Evolutionary conservation across 192 early-diverging fungal species (phyloP).

Genomic region (Rhizoclosmatium globosum): DNA sequence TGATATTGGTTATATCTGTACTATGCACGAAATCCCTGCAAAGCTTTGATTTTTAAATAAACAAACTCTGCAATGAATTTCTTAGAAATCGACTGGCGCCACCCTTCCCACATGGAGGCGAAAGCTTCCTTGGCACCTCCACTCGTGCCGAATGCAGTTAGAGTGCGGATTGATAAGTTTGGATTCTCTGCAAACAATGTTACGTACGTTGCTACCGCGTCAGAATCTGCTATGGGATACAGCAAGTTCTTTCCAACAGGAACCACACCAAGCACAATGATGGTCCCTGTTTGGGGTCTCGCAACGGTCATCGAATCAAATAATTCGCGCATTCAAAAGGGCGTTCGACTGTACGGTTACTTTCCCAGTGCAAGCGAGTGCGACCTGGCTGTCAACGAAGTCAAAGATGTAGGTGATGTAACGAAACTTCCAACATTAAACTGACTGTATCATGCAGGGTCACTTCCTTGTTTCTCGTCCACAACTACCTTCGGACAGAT

Average conservation of each 20-base stretch:
- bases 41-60: no score
- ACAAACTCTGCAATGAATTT: no score
- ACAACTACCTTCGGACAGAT: conserved; percentile 50
- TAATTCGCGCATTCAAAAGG: conserved; percentile 17
- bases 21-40: neutral
- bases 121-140: neutral
- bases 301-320: conserved; percentile 39
- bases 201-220: conserved; percentile 47
- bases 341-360: conserved; percentile 55
- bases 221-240: conserved; percentile 27
- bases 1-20: conserved; percentile 33
- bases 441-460: neutral
- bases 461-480: conserved; percentile 4
- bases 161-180: conserved; percentile 47
- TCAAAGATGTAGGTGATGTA: neutral
- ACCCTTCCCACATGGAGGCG: no score
- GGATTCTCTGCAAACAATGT: conserved; percentile 53
- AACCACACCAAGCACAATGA: neutral
- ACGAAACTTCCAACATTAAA: neutral
- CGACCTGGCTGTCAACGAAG: neutral
- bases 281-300: conserved; percentile 52
- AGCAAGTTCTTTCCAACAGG: conserved; percentile 46
- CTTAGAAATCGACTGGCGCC: no score
- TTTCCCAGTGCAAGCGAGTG: conserved; percentile 37
- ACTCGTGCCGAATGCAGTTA: conserved; percentile 29